These are phyloP conservation scores for Lagenidium giganteum DNA, from an alignment of 352 stramenopile genomes.

Conservation along the genomic window DNA sequence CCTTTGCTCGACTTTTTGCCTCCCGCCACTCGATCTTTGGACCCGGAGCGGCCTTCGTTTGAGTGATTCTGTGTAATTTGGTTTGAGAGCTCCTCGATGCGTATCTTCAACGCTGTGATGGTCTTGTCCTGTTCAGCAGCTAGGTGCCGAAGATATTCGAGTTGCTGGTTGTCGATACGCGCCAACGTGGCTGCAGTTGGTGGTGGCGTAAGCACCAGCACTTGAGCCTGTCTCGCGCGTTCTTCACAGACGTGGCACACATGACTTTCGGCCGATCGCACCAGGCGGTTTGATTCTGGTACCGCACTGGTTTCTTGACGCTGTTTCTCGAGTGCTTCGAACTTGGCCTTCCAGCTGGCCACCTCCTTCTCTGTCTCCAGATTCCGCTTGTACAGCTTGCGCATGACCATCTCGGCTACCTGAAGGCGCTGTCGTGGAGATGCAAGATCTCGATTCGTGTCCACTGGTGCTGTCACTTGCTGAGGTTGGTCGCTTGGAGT, in stretches of 20 bases:
- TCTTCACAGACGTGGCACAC: no score
- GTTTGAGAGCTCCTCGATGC: constrained; percentile 32
- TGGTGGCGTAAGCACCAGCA: no score
- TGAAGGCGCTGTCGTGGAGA: constrained; percentile 40
- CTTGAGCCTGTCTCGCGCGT: no score
- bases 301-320: no score
- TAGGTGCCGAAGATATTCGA: constrained; percentile 38
- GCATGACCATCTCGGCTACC: constrained; percentile 54
- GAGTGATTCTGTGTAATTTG: constrained; percentile 13
- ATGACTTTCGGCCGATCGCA: no score
- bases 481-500: neutral
- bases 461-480: neutral
- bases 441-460: constrained; percentile 14
- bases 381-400: constrained; percentile 55
- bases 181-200: constrained; percentile 22
- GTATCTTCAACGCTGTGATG: constrained; percentile 33
- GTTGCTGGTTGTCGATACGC: constrained; percentile 35
- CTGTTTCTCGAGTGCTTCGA: constrained; percentile 12
- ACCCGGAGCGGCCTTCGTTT: neutral
- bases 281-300: neutral
- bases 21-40: neutral
- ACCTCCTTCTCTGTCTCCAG: constrained; percentile 30
- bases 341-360: constrained; percentile 18
- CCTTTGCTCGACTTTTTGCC: neutral
- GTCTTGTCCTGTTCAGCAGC: constrained; percentile 47